Percentiles rank a stretch among this genome's conserved stretches.
phyloP scores from a whole-genome alignment of 2,329 filamentous ascomycete genomes.

The Endoconidiophora laricicola region DNA sequence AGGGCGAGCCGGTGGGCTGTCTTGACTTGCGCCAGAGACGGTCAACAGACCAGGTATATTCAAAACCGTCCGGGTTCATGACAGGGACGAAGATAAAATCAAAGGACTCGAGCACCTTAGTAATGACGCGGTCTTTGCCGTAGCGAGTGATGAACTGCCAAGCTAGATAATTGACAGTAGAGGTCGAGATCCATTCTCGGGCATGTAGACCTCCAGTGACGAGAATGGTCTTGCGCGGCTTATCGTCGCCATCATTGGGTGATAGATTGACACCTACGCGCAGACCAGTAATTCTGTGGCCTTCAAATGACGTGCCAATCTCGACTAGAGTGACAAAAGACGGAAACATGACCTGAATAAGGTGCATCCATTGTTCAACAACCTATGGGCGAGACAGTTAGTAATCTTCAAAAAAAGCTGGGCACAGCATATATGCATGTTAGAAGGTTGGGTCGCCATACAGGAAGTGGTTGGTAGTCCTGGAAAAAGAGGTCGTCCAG shows the following conservation, averaged over 20 bases:
- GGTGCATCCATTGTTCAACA: conserved; percentile 78
- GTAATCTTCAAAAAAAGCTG: neutral
- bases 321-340: conserved; percentile 56
- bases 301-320: conserved; percentile 77
- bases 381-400: conserved; percentile 18
- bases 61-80: conserved; percentile 84
- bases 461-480: conserved; percentile 77
- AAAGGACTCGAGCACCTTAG: conserved; percentile 63
- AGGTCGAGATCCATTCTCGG: conserved; percentile 90
- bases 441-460: conserved; percentile 15
- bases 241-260: conserved; percentile 23
- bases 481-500: conserved; percentile 73
- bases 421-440: neutral
- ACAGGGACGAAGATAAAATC: conserved; percentile 82
- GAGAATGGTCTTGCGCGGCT: conserved; percentile 57
- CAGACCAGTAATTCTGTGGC: conserved; percentile 68
- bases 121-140: conserved; percentile 54
- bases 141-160: conserved; percentile 77
- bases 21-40: conserved; percentile 90
- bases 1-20: conserved; percentile 63
- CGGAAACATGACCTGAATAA: conserved; percentile 80
- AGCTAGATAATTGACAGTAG: conserved; percentile 77
- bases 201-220: conserved; percentile 80
- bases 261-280: conserved; percentile 39
- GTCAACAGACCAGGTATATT: conserved; percentile 83